Base-by-base conservation (phyloP, 371 early-diverging fungal genomes). In the Mucor piriformis region DNA sequence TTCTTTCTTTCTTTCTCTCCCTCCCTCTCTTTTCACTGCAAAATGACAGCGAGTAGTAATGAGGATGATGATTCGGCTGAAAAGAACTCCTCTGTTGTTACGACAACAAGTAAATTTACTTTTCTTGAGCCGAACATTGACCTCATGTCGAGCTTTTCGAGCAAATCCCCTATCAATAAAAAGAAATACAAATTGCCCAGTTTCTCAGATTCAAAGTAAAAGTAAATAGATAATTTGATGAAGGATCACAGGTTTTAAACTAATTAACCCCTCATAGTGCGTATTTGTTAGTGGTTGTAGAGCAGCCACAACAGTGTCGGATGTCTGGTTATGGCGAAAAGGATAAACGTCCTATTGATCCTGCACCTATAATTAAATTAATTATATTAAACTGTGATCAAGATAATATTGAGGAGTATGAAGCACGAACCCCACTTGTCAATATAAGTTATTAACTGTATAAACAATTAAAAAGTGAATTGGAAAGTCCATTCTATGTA, bases 281-380 rank as follows among this genome's bases (percentile, higher is more conserved):
- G 3, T 69, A 69, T 42, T 25, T 38, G 23, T 48, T 70, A 10
- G 38, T 32, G 18, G 76, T 87, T 53, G 73, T 81, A 20, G 88
- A 91, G 63, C 83, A 88, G 50, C 90, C 91, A n/a, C 54, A 78
- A 21, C 74, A 86, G 21, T 88, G 88, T 53, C 77, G 90, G 16
- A 81, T 86, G 73, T 86, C 87, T 43, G 88, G 89, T 1, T 84
- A 83, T 54, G 83, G 85, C 34, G 89, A 84, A 16, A 89, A 87
- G 57, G 91, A 89, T 67, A 67, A 89, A 27, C 67, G 92, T 27
- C 88, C 90, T 5, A 80, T 90, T 35, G 90, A 90, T 63, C 92
- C 90, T 15, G 89, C 88, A 6, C 89, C 89, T 5, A 81, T 88
- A 11, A 34, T 67, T 0, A 54, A 50, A 50, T 37, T 67, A 8